A percentile compares a stretch with the other conserved stretches of the same genome.
phyloP scores from a whole-genome alignment of 805 yeast genomes.

The Candida montana region DNA sequence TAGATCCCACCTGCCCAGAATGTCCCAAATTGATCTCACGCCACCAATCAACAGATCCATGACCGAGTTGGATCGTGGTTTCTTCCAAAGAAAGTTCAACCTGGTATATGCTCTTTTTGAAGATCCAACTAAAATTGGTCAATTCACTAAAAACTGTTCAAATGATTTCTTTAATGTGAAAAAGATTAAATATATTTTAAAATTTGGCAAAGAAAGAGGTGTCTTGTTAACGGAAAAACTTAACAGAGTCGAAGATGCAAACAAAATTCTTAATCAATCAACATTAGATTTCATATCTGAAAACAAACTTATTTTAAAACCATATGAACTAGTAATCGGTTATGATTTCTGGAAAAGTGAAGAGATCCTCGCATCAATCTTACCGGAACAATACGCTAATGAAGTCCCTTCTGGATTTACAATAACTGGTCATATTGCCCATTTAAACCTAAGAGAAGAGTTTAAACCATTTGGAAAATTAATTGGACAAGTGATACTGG shows the following conservation, averaged over 20 bases:
- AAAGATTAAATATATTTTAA: conserved; percentile 65
- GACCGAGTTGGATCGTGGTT: conserved; percentile 59
- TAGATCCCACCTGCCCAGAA: background rate
- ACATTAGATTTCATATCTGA: conserved; percentile 44
- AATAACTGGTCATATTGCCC: conserved; percentile 93
- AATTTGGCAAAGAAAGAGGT: conserved; percentile 30
- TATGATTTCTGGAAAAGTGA: conserved; percentile 88
- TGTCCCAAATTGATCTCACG: conserved; percentile 14
- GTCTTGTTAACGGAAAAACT: conserved; percentile 57
- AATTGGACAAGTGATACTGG: conserved; percentile 87
- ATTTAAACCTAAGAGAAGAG: conserved; percentile 76
- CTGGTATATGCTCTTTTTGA: conserved; percentile 66
- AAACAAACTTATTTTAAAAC: conserved; percentile 40
- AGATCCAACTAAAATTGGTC: conserved; percentile 45
- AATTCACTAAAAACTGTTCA: conserved; percentile 53
- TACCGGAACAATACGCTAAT: conserved; percentile 64
- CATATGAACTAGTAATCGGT: conserved; percentile 52
- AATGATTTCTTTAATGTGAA: conserved; percentile 66
- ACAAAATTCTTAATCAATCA: conserved; percentile 33
- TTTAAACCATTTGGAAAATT: conserved; percentile 74
- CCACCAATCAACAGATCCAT: conserved; percentile 72
- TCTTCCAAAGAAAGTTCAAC: conserved; percentile 52
- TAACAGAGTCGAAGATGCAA: conserved; percentile 32
- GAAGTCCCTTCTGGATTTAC: conserved; percentile 91
- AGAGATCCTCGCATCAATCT: conserved; percentile 69